phyloP scores from a whole-genome alignment of 768 basidiomycete genomes.

The Galerina sulciceps region DNA sequence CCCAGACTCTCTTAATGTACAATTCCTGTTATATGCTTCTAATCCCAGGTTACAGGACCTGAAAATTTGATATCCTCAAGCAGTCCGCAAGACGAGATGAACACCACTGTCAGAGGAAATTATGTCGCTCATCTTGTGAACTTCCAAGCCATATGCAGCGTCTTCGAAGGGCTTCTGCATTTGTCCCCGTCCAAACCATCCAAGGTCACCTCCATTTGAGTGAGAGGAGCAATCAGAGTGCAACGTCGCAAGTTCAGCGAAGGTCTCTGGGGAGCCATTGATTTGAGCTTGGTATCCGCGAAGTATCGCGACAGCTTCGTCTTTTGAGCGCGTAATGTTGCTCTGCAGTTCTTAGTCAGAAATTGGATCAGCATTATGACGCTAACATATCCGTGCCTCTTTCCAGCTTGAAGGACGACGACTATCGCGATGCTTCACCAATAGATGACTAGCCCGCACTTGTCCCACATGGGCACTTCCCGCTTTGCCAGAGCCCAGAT shows the following conservation, averaged over 20 bases:
- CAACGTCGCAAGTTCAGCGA: slow-evolving; percentile 72
- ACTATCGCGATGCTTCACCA: slow-evolving; percentile 89
- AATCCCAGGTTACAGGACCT: neutral
- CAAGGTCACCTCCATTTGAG: slow-evolving; percentile 82
- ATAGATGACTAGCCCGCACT: slow-evolving; percentile 92
- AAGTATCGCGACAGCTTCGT: slow-evolving; percentile 87
- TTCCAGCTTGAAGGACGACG: slow-evolving; percentile 84
- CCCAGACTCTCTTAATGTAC: neutral
- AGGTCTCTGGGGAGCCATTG: slow-evolving; percentile 57
- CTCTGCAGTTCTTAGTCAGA: slow-evolving; percentile 39
- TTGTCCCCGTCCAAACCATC: slow-evolving; percentile 80
- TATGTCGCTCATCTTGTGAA: slow-evolving; percentile 80
- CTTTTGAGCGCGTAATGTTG: slow-evolving; percentile 85
- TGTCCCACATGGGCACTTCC: slow-evolving; percentile 41
- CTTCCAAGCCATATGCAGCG: slow-evolving; percentile 71
- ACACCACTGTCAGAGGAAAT: slow-evolving; percentile 94
- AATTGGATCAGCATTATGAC: neutral
- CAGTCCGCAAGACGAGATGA: slow-evolving; percentile 90
- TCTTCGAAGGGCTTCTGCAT: slow-evolving; percentile 99
- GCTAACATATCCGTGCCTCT: slow-evolving; percentile 52
- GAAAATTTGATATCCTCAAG: slow-evolving; percentile 38
- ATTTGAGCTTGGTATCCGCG: slow-evolving; percentile 66
- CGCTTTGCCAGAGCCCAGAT: slow-evolving; percentile 32
- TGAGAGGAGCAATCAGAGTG: slow-evolving; percentile 94
- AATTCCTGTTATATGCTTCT: neutral